A percentile compares a stretch with the other conserved stretches of the same genome.
These are phyloP conservation scores for Nakaseomyces kungkrabaensis DNA, from an alignment of 1,139 yeast species.

Conservation along the genomic window DNA sequence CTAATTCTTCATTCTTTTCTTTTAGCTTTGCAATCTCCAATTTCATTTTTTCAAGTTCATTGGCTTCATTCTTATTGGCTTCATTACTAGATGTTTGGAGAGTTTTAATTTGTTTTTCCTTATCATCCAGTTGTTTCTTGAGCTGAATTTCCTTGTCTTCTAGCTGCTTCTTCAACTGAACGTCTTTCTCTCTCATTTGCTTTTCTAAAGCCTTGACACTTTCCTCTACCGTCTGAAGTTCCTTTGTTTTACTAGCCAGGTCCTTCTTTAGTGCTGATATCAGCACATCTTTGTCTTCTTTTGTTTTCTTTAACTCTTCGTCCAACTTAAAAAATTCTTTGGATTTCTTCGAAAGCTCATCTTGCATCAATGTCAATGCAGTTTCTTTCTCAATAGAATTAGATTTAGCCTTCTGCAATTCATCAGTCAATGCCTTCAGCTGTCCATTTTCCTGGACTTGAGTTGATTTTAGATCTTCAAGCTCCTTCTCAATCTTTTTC, in stretches of 20 bases:
- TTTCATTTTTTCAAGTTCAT: background rate
- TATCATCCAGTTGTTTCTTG: too few species aligned
- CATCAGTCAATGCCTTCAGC: slow-evolving; percentile 1
- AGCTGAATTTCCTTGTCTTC: background rate
- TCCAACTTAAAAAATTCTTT: background rate
- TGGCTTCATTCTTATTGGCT: background rate
- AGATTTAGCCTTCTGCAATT: too few species aligned
- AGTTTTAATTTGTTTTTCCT: background rate
- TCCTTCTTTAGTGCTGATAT: background rate
- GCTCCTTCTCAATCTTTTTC: background rate
- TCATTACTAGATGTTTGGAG: background rate
- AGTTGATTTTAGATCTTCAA: slow-evolving; percentile 1
- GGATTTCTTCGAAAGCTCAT: background rate
- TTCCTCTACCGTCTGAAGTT: background rate
- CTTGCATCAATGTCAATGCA: too few species aligned
- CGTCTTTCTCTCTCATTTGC: background rate
- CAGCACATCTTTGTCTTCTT: background rate
- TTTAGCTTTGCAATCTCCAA: slow-evolving; percentile 5
- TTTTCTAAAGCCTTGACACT: background rate
- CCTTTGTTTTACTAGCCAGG: background rate
- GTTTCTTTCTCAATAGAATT: too few species aligned
- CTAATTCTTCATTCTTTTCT: slow-evolving; percentile 10
- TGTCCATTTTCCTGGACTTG: slow-evolving; percentile 3
- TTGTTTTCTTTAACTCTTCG: background rate
- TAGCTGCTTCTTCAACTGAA: background rate